phyloP scores from a whole-genome alignment of 78 protist genomes.

The Diacronema lutheri region DNA sequence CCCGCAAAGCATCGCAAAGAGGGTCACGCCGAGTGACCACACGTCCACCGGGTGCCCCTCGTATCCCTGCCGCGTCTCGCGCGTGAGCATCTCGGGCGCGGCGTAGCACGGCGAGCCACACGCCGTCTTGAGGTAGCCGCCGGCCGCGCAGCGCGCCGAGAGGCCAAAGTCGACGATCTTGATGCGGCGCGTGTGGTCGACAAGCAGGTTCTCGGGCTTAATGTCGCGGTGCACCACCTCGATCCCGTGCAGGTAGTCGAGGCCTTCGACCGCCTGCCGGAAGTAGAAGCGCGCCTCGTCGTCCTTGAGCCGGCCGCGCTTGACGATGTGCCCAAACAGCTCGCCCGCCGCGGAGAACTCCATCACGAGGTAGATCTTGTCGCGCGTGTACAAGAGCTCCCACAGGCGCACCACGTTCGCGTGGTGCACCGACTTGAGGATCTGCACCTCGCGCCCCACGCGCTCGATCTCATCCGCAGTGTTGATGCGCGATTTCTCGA shows the following conservation, averaged over 20 bases:
- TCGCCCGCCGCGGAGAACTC: constrained; percentile 50
- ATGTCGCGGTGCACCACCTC: constrained; percentile 52
- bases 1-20: constrained; percentile 54
- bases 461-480: constrained; percentile 48
- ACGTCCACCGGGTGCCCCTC: constrained; percentile 38
- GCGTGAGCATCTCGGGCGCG: constrained; percentile 56
- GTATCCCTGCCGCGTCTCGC: neutral
- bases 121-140: constrained; percentile 27
- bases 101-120: constrained; percentile 69
- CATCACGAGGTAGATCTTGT: constrained; percentile 35
- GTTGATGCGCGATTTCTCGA: constrained; percentile 43
- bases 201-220: constrained; percentile 59
- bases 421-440: constrained; percentile 49
- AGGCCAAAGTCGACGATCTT: constrained; percentile 51
- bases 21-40: constrained; percentile 56
- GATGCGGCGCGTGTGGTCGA: constrained; percentile 11
- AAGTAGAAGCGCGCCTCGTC: constrained; percentile 51
- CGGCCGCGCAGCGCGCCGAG: neutral
- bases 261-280: constrained; percentile 37
- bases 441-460: constrained; percentile 52
- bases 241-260: constrained; percentile 30
- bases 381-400: constrained; percentile 50
- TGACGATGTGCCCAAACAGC: constrained; percentile 23
- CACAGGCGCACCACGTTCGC: constrained; percentile 42
- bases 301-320: constrained; percentile 34